Conservation (phyloP, 2,329 filamentous ascomycete species). For the Huntiella decipiens region DNA sequence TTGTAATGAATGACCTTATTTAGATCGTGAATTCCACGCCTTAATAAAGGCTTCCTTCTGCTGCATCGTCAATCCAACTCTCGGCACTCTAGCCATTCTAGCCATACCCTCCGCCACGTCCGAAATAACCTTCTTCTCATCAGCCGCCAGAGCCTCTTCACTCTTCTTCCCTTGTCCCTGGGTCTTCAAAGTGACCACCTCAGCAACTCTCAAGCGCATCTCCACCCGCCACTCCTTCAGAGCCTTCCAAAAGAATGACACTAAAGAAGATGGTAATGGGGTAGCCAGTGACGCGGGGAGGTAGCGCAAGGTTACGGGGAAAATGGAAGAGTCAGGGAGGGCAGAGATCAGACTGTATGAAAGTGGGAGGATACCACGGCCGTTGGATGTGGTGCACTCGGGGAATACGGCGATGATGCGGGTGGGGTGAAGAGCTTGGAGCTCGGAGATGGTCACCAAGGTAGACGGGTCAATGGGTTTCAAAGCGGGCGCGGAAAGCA, state of each 20-base stretch:
- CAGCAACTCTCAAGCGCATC: slow-evolving; percentile 78
- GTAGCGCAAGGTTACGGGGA: slow-evolving; percentile 79
- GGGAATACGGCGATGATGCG: slow-evolving; percentile 76
- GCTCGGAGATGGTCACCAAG: slow-evolving; percentile 40
- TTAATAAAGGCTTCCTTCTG: slow-evolving; percentile 73
- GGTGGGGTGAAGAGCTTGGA: slow-evolving; percentile 49
- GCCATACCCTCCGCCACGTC: slow-evolving; percentile 70
- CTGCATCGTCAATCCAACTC: slow-evolving; percentile 63
- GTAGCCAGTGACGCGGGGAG: slow-evolving; percentile 65
- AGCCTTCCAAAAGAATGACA: slow-evolving; percentile 75
- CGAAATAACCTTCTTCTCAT: slow-evolving; percentile 57
- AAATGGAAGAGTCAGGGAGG: slow-evolving; percentile 53
- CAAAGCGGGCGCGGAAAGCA: slow-evolving; percentile 41
- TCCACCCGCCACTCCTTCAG: slow-evolving; percentile 71
- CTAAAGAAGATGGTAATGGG: background rate
- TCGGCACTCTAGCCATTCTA: slow-evolving; percentile 70
- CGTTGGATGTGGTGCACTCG: slow-evolving; percentile 87
- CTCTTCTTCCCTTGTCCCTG: slow-evolving; percentile 18
- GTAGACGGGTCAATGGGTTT: slow-evolving; percentile 25
- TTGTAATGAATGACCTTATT: slow-evolving; percentile 1
- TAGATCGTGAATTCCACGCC: slow-evolving; percentile 33
- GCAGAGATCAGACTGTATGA: slow-evolving; percentile 56
- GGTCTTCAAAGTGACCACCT: slow-evolving; percentile 40
- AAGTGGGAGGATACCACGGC: slow-evolving; percentile 70
- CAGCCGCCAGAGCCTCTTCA: slow-evolving; percentile 20